These are phyloP conservation scores for Pythium volutum DNA, from an alignment of 352 stramenopile species.

Conservation along the genomic window DNA sequence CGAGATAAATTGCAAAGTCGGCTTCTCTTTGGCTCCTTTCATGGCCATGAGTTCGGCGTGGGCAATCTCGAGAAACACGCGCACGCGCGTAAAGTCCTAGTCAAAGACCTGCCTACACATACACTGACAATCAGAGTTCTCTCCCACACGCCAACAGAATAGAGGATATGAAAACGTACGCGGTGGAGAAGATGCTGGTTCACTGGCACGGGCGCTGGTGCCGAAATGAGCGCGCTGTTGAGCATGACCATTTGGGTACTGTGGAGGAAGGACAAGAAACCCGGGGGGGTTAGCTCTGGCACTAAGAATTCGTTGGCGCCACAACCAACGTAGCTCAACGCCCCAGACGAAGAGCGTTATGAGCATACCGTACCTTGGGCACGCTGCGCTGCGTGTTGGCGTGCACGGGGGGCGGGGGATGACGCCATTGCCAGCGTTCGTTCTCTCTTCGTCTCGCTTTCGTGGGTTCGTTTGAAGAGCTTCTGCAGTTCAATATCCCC, in stretches of 20 bases:
- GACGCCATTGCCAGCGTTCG: too few relatives aligned
- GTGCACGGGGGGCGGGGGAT: slow-evolving; percentile 22
- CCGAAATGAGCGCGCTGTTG: slow-evolving; percentile 49
- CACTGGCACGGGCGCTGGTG: slow-evolving; percentile 38
- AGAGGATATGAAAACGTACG: slow-evolving; percentile 22
- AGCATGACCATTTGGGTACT: slow-evolving; percentile 55
- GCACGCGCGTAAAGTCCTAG: slow-evolving; percentile 70
- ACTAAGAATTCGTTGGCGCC: background rate
- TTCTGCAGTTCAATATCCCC: background rate
- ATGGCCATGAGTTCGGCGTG: slow-evolving; percentile 54
- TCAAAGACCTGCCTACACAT: slow-evolving; percentile 72
- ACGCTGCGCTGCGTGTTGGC: slow-evolving; percentile 19
- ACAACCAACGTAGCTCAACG: background rate
- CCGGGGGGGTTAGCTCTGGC: background rate
- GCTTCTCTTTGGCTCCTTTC: slow-evolving; percentile 29
- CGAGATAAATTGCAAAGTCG: background rate
- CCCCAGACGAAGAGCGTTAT: too few relatives aligned
- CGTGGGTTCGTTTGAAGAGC: background rate
- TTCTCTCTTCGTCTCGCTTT: too few relatives aligned
- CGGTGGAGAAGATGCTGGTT: slow-evolving; percentile 62
- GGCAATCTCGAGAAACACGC: slow-evolving; percentile 65
- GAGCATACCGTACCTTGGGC: slow-evolving; percentile 16
- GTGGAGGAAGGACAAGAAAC: background rate
- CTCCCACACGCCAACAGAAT: background rate
- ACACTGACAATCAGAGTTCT: too few relatives aligned